Base-by-base conservation (phyloP, 75 land plant genomes). In the Larix kaempferi region DNA sequence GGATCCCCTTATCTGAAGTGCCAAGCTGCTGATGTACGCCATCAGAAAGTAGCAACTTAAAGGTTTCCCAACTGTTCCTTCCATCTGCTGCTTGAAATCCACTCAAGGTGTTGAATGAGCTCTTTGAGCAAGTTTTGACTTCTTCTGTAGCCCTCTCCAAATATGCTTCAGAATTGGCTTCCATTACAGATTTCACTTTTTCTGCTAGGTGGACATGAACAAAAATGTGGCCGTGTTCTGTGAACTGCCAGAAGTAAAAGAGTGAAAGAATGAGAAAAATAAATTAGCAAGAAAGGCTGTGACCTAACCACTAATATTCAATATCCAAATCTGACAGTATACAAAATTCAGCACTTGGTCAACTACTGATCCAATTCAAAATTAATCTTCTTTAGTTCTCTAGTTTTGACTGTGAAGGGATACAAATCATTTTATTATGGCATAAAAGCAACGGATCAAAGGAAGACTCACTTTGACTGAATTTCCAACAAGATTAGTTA, bases 401-500 rank as follows among this genome's bases (percentile, higher is more conserved):
- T 60, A 60, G 8, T 60, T 39, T 77, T 63, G 2, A 64, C 7
- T 75, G 33, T 23, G 17, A 27, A 44, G 19, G 49, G 35, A 27
- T 74, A 25, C 17, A 67, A 74, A 3, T 29, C 5, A 76, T 12
- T 19, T 35, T 27, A 58, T 33, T 13, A 5, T 59, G 41, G 54
- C 64, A 73, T 23, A 59, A 19, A 65, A 17, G 56, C 74, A 54
- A 75, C 17, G 19, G 23, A 76, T 21, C 5, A 76, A 12, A 11
- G n/a, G 19, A 29, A 6, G 3, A 79, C 84, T 81, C 67, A 92
- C 92, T 79, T 95, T 95, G 11, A 95, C 84, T 16, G 95, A 93
- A 82, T 95, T 95, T 11, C 95, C 95, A 35, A 95, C 98, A 76
- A 95, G 90, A 80, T 93, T 95, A 65, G 93, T 93, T 41, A 95